Conservation (phyloP, 768 basidiomycete genomes). For the Crepidotus variabilis region DNA sequence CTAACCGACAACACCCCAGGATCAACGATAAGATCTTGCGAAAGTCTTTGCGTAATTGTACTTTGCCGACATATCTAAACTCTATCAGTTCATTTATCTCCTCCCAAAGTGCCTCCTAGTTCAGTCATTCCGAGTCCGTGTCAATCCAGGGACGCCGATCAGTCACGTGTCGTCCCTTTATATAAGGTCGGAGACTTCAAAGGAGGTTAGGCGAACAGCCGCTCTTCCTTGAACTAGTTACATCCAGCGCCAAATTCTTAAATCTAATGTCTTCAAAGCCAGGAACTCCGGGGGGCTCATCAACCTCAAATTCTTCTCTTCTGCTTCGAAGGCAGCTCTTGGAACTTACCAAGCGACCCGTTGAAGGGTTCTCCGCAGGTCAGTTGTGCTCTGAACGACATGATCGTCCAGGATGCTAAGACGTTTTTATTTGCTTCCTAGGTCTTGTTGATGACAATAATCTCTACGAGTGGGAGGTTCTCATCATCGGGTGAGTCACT, state of each 20-base stretch:
- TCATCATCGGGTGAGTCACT: constrained; percentile 80
- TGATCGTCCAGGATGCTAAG: not conserved
- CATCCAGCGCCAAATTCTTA: not conserved
- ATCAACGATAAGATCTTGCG: too few species aligned
- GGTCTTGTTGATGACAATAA: constrained; percentile 95
- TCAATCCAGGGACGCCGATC: not conserved
- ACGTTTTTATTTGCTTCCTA: constrained; percentile 24
- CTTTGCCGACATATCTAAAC: too few species aligned
- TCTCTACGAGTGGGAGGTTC: constrained; percentile 94
- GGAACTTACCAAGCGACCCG: constrained; percentile 89
- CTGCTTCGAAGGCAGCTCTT: constrained; percentile 74
- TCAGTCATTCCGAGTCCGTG: constrained; percentile 4
- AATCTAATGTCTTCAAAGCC: constrained; percentile 39
- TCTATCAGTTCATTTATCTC: too few species aligned
- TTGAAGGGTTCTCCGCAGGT: constrained; percentile 97
- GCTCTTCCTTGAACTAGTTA: not conserved
- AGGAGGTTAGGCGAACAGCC: not conserved
- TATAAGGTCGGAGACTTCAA: not conserved
- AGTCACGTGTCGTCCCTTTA: not conserved
- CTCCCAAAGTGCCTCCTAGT: not conserved
- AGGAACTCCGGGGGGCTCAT: constrained; percentile 16
- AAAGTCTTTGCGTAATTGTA: too few species aligned
- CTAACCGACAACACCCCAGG: too few species aligned
- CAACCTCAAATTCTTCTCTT: constrained; percentile 44
- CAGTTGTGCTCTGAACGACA: constrained; percentile 12